These are phyloP conservation scores for Bombardia bombarda DNA, from an alignment of 495 filamentous ascomycete genomes.

Conservation along the genomic window DNA sequence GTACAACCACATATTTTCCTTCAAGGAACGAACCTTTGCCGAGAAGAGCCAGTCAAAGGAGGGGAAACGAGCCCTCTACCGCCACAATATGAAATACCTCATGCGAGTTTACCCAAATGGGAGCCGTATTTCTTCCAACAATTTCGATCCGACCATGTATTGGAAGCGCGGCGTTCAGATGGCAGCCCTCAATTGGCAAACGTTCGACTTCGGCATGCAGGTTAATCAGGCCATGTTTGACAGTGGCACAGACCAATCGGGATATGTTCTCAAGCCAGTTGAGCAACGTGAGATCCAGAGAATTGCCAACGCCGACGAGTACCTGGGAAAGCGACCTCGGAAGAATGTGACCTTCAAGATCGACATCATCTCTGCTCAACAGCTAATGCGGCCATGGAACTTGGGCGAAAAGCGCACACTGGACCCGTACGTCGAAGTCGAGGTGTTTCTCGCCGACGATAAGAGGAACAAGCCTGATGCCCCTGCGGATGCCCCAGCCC, in stretches of 20 bases:
- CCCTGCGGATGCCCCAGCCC: conserved; percentile 34
- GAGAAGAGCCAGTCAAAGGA: conserved; percentile 63
- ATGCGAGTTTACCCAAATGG: conserved; percentile 89
- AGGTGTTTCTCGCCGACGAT: conserved; percentile 90
- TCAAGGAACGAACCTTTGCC: conserved; percentile 78
- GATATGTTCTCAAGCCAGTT: conserved; percentile 88
- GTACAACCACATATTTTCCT: conserved; percentile 90
- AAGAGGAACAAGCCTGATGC: conserved; percentile 49
- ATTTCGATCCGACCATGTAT: conserved; percentile 85
- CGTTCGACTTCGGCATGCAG: conserved; percentile 89
- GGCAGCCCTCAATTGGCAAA: conserved; percentile 97
- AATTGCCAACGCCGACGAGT: conserved; percentile 35
- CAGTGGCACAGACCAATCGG: conserved; percentile 76
- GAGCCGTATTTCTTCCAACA: conserved; percentile 72
- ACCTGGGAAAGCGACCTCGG: conserved; percentile 52
- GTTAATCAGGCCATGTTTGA: conserved; percentile 98
- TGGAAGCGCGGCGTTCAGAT: conserved; percentile 96
- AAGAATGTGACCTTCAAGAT: conserved; percentile 77
- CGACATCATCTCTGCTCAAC: conserved; percentile 86
- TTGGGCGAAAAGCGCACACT: conserved; percentile 63
- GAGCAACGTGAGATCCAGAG: conserved; percentile 60
- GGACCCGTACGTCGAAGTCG: conserved; percentile 90
- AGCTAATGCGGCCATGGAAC: conserved; percentile 73
- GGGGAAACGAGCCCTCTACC: conserved; percentile 64
- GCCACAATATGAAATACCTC: conserved; percentile 84